phyloP scores from a whole-genome alignment of 106 monocot genomes.

The Narthecium ossifragum region DNA sequence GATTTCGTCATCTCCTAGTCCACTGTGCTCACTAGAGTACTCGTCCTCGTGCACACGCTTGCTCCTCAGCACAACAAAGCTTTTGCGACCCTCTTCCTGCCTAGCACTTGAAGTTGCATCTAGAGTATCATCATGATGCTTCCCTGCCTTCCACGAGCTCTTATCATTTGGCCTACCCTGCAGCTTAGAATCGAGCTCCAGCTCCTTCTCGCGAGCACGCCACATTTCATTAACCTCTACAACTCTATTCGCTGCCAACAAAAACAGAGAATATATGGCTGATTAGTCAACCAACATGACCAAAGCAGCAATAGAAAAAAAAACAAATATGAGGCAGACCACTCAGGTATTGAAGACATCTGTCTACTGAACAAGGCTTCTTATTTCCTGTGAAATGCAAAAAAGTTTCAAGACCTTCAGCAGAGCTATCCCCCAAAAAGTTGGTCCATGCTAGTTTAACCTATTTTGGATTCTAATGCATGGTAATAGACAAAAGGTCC shows the following conservation, averaged over 20 bases:
- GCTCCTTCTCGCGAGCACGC: slow-evolving; percentile 86
- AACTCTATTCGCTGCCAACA: slow-evolving; percentile 65
- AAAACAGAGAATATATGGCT: neutral
- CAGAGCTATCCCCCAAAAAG: too few relatives aligned
- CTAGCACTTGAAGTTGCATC: slow-evolving; percentile 10
- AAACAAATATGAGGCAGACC: too few relatives aligned
- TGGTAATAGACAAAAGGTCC: too few relatives aligned
- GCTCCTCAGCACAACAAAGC: neutral
- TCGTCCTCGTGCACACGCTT: slow-evolving; percentile 14
- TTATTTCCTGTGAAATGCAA: too few relatives aligned
- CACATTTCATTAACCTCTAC: slow-evolving; percentile 83
- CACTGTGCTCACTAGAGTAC: slow-evolving; percentile 31
- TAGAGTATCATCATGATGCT: neutral
- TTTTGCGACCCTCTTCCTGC: slow-evolving; percentile 7
- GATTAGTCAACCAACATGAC: too few relatives aligned
- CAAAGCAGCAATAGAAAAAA: too few relatives aligned
- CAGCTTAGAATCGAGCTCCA: slow-evolving; percentile 50
- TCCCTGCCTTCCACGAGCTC: slow-evolving; percentile 1
- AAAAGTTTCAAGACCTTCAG: too few relatives aligned
- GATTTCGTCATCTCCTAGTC: slow-evolving; percentile 71
- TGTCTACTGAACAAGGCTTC: too few relatives aligned
- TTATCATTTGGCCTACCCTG: slow-evolving; percentile 16
- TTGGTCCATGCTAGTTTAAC: too few relatives aligned
- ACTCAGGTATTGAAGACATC: too few relatives aligned
- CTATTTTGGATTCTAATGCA: too few relatives aligned